Percentiles rank a stretch among this genome's conserved stretches.
Evolutionary conservation across 495 filamentous ascomycete species (phyloP).

Genomic region (Friedmanniomyces endolithicus): DNA sequence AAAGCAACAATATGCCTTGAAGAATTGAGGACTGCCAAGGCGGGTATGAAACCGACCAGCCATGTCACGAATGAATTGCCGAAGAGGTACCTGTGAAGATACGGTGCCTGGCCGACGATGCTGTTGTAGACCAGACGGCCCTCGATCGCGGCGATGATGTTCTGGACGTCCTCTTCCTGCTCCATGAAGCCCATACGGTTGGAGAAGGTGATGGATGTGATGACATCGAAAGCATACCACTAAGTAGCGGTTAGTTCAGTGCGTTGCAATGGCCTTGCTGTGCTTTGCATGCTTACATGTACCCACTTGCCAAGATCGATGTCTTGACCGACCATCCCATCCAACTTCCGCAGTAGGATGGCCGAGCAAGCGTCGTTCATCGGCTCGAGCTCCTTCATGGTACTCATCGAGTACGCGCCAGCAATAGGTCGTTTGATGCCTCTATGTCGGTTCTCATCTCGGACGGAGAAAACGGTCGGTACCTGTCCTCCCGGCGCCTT

Average conservation of each 20-base stretch:
- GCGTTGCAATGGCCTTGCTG: too few species aligned
- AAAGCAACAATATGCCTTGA: conserved; percentile 10
- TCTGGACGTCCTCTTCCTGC: conserved; percentile 28
- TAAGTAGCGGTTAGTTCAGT: not conserved
- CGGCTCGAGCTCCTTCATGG: conserved; percentile 28
- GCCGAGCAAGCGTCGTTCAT: conserved; percentile 25
- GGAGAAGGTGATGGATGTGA: conserved; percentile 32
- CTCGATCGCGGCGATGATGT: conserved; percentile 27
- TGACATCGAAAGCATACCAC: conserved; percentile 33
- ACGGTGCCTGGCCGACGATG: conserved; percentile 14
- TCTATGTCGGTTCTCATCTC: conserved; percentile 36
- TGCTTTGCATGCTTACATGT: conserved; percentile 14
- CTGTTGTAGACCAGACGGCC: conserved; percentile 13
- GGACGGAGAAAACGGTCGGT: conserved; percentile 7
- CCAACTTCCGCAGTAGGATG: conserved; percentile 29
- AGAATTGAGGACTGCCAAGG: conserved; percentile 5
- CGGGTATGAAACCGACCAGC: conserved; percentile 8
- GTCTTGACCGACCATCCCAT: conserved; percentile 23
- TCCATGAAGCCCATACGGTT: conserved; percentile 32
- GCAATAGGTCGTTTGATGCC: conserved; percentile 33
- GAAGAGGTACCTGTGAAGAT: conserved; percentile 18
- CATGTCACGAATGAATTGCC: conserved; percentile 22
- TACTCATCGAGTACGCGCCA: conserved; percentile 32
- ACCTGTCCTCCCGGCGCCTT: conserved; percentile 4
- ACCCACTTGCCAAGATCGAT: conserved; percentile 34